A percentile compares a stretch with the other conserved stretches of the same genome.
Evolutionary conservation across 805 yeast genomes (phyloP).

Genomic region (Cyberlindnera petersonii): DNA sequence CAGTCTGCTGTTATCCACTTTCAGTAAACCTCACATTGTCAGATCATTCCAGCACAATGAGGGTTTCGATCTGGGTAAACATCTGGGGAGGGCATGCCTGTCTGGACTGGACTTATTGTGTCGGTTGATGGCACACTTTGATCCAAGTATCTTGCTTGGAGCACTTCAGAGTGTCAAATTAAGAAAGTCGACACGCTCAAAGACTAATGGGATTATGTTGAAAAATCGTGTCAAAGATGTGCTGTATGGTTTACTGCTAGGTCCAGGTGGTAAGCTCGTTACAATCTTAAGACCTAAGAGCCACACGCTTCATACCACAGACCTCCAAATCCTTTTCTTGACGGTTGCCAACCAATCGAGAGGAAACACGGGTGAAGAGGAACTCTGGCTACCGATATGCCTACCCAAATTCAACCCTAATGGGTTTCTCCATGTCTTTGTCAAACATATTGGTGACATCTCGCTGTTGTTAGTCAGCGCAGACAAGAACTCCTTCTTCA

Average conservation of each 20-base stretch:
- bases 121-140: slow-evolving; percentile 44
- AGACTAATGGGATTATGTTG: slow-evolving; percentile 52
- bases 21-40: slow-evolving; percentile 74
- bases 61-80: slow-evolving; percentile 76
- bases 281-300: slow-evolving; percentile 70
- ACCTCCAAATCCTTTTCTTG: slow-evolving; percentile 68
- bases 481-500: slow-evolving; percentile 74
- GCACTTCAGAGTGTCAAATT: slow-evolving; percentile 63
- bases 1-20: slow-evolving; percentile 73
- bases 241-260: slow-evolving; percentile 71
- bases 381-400: slow-evolving; percentile 92
- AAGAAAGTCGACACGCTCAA: slow-evolving; percentile 51
- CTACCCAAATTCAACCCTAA: slow-evolving; percentile 83
- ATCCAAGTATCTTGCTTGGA: slow-evolving; percentile 59
- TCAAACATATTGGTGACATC: slow-evolving; percentile 50
- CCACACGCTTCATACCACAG: slow-evolving; percentile 79
- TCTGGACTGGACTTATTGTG: slow-evolving; percentile 66
- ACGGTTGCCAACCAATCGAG: slow-evolving; percentile 52
- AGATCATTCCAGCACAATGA: slow-evolving; percentile 66
- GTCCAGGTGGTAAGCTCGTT: slow-evolving; percentile 59
- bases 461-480: slow-evolving; percentile 44
- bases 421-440: slow-evolving; percentile 83
- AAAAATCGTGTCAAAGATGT: slow-evolving; percentile 49
- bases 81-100: slow-evolving; percentile 71
- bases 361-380: slow-evolving; percentile 43